phyloP scores from a whole-genome alignment of 306 rosid genomes.

The Clitoria ternatea region DNA sequence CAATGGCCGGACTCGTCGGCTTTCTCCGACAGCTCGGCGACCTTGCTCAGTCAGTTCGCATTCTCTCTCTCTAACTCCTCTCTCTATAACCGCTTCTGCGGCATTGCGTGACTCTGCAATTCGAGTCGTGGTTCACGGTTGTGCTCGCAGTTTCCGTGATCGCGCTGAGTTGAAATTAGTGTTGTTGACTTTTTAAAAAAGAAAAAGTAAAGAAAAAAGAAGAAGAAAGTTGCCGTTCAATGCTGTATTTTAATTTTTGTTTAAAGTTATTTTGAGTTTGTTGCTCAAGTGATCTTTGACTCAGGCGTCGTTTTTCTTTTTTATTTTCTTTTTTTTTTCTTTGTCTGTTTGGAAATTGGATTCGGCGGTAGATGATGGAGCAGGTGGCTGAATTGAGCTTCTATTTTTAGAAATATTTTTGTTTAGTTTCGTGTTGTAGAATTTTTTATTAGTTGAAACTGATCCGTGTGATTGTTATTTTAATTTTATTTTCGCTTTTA shows the following conservation, averaged over 20 bases:
- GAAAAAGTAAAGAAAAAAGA: too few species aligned
- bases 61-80: constrained; percentile 1
- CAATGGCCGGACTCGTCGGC: constrained; percentile 88
- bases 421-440: background rate
- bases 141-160: background rate
- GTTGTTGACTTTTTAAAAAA: background rate
- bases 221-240: background rate
- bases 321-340: background rate
- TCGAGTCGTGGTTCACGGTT: background rate
- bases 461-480: background rate
- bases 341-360: background rate
- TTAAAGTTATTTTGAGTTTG: background rate
- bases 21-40: constrained; percentile 97
- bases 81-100: background rate
- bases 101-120: background rate
- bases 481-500: background rate
- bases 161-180: background rate
- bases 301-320: background rate
- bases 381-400: constrained; percentile 13
- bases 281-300: background rate
- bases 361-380: background rate
- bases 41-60: constrained; percentile 73
- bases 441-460: background rate
- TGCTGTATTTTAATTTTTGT: background rate
- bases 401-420: background rate